phyloP scores from a whole-genome alignment of 2,329 filamentous ascomycete genomes.

The Epicoccum nigrum region DNA sequence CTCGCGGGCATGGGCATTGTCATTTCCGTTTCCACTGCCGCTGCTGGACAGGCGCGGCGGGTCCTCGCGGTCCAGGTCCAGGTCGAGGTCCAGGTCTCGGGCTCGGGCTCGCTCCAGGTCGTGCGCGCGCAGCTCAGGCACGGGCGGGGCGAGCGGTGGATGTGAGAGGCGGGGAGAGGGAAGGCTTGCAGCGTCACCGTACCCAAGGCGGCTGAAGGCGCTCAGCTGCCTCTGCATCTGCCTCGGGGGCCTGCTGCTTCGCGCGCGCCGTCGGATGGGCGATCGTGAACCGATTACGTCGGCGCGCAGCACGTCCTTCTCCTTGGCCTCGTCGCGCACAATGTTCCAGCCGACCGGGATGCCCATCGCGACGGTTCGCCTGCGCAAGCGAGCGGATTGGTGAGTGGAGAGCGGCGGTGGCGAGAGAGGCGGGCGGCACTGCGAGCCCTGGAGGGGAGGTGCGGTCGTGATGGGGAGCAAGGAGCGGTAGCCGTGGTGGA shows the following conservation, averaged over 20 bases:
- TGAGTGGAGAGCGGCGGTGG: constrained; percentile 21
- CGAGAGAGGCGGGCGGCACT: neutral
- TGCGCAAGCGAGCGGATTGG: constrained; percentile 7
- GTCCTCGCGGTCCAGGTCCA: constrained; percentile 2
- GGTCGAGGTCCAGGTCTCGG: too few relatives aligned
- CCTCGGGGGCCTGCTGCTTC: constrained; percentile 31
- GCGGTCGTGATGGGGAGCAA: constrained; percentile 29
- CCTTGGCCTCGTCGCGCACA: constrained; percentile 56
- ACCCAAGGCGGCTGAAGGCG: too few relatives aligned
- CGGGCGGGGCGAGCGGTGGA: constrained; percentile 41
- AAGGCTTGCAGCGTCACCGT: constrained; percentile 27
- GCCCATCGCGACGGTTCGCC: constrained; percentile 49
- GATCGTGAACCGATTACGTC: constrained; percentile 63
- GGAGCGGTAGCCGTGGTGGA: constrained; percentile 5
- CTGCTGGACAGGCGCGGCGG: neutral
- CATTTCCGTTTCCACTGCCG: neutral
- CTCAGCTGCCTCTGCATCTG: too few relatives aligned
- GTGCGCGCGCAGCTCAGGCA: constrained; percentile 34
- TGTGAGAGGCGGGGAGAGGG: constrained; percentile 23
- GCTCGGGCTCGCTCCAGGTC: too few relatives aligned
- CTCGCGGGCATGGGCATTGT: neutral
- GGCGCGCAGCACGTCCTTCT: constrained; percentile 54
- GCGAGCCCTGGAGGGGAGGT: constrained; percentile 8
- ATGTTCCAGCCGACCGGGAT: constrained; percentile 56
- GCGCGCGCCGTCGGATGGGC: constrained; percentile 61